These are phyloP conservation scores for Nannochloropsis gaditana DNA, from an alignment of 108 stramenopile genomes.

Conservation along the genomic window DNA sequence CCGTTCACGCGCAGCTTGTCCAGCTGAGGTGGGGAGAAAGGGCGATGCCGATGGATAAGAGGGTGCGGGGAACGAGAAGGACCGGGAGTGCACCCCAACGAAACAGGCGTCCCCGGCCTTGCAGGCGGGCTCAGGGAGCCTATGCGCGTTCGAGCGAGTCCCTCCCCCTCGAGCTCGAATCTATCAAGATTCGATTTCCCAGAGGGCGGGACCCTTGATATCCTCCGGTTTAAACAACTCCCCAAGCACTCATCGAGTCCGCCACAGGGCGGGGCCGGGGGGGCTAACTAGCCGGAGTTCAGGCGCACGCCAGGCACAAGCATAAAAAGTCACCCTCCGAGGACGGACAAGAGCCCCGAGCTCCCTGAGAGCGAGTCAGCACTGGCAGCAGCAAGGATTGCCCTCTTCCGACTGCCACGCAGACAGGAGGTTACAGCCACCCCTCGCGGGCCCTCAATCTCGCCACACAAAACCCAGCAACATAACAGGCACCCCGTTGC, in stretches of 20 bases:
- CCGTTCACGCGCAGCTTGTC: background rate
- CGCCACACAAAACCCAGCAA: no score
- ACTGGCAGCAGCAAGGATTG: no score
- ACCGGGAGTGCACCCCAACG: background rate
- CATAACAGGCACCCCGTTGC: no score
- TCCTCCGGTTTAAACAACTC: background rate
- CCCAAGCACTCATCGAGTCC: background rate
- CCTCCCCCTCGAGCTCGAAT: background rate
- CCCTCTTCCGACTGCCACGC: no score
- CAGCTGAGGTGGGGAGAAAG: background rate
- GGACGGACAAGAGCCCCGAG: no score
- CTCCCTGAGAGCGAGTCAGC: no score
- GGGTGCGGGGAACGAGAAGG: background rate
- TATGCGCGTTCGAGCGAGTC: conserved; percentile 2
- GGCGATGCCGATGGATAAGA: background rate
- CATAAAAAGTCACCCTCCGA: no score
- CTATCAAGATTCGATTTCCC: background rate
- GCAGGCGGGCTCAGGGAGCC: background rate
- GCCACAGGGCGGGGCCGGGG: background rate
- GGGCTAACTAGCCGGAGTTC: conserved; percentile 3
- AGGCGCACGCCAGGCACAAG: no score
- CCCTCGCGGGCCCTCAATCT: no score
- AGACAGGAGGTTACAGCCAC: no score
- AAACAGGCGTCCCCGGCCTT: background rate
- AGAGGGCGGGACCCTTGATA: background rate